Evolutionary conservation across 1,284 basidiomycete species (phyloP).

Genomic region (Ustilago bromivora): DNA sequence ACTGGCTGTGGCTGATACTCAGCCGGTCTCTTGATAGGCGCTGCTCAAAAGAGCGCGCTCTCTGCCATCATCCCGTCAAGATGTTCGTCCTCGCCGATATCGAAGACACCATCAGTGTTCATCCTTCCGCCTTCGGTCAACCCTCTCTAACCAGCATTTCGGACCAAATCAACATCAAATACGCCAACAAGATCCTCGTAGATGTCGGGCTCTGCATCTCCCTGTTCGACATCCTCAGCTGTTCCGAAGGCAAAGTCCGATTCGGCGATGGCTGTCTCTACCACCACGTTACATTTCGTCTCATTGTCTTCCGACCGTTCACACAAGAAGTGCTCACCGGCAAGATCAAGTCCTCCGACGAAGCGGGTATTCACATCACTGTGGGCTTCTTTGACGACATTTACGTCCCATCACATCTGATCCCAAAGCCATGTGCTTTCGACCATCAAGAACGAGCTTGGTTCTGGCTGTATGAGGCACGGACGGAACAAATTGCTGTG

Average conservation of each 20-base stretch:
- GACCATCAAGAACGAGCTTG: conserved; percentile 70
- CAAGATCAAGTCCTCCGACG: conserved; percentile 80
- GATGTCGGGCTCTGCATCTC: conserved; percentile 90
- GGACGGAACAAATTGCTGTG: conserved; percentile 57
- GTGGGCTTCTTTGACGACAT: conserved; percentile 95
- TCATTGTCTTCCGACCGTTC: conserved; percentile 93
- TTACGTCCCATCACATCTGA: conserved; percentile 77
- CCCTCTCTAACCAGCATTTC: conserved; percentile 80
- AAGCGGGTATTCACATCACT: conserved; percentile 78
- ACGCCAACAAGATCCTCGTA: conserved; percentile 91
- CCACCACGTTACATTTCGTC: conserved; percentile 91
- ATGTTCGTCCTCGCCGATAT: conserved; percentile 65
- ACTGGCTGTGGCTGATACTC: too few species aligned
- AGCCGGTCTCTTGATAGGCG: too few species aligned
- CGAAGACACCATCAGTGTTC: conserved; percentile 81
- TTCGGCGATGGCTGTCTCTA: conserved; percentile 95
- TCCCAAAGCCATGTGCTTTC: conserved; percentile 82
- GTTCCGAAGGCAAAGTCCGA: conserved; percentile 89
- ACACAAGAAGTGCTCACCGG: conserved; percentile 88
- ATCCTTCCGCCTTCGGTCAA: conserved; percentile 80
- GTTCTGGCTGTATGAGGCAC: conserved; percentile 70
- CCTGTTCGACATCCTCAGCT: conserved; percentile 86
- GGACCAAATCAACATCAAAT: conserved; percentile 89
- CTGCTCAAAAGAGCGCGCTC: too few species aligned
- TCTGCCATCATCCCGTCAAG: background rate